These are phyloP conservation scores for Kandelia obovata DNA, from an alignment of 345 rosid species.

Conservation along the genomic window DNA sequence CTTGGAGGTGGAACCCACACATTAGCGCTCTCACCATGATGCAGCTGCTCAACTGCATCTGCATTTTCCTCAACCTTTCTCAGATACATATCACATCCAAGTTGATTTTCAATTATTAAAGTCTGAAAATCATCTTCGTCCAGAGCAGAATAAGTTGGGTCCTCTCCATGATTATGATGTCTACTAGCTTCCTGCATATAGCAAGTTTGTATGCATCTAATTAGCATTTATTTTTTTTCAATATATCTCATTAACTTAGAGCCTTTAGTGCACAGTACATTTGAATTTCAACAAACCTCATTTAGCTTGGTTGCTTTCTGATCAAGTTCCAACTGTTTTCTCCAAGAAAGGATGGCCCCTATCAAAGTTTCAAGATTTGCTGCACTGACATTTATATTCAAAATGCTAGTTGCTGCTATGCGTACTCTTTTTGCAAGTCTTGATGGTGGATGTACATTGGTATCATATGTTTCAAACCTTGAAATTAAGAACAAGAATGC, in stretches of 20 bases:
- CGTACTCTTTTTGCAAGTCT: constrained; percentile 79
- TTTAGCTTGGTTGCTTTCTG: constrained; percentile 68
- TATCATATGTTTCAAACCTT: constrained; percentile 92
- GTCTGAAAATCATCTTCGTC: constrained; percentile 97
- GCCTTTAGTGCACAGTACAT: constrained; percentile 11
- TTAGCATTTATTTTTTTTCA: neutral
- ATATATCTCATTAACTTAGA: neutral
- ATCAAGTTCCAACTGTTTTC: constrained; percentile 83
- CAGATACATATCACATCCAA: constrained; percentile 76
- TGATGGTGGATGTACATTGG: constrained; percentile 49
- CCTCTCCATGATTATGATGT: constrained; percentile 50
- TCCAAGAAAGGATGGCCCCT: constrained; percentile 83
- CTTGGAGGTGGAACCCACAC: constrained; percentile 96
- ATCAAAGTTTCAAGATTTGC: constrained; percentile 77
- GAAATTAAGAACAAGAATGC: constrained; percentile 19
- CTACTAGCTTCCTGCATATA: constrained; percentile 51
- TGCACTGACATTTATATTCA: constrained; percentile 85
- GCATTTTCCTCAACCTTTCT: constrained; percentile 69
- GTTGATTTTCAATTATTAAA: constrained; percentile 75
- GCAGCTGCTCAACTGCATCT: constrained; percentile 50
- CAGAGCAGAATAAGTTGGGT: constrained; percentile 70
- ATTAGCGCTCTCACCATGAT: constrained; percentile 50
- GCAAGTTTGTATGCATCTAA: neutral
- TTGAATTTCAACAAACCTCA: constrained; percentile 44
- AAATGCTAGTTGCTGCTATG: constrained; percentile 71